A percentile compares a stretch with the other conserved stretches of the same genome.
Conservation (phyloP, 768 basidiomycete genomes). For the Naganishia antarctica region DNA sequence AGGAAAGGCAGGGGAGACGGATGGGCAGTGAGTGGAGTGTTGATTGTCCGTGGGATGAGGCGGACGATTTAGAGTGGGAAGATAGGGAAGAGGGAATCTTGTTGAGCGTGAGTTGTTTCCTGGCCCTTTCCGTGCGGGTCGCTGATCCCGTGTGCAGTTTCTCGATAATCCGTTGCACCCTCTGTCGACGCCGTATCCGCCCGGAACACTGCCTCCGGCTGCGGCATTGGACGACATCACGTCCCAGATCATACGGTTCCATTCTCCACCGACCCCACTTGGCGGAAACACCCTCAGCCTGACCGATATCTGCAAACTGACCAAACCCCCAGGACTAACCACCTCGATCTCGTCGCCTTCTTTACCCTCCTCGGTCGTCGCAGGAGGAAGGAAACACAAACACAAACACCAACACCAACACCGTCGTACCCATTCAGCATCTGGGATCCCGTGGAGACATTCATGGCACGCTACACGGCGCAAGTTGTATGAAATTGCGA, state of each 20-base stretch:
- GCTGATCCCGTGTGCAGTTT: constrained; percentile 25
- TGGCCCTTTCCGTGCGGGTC: background rate
- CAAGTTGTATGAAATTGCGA: constrained; percentile 40
- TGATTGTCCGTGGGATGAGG: background rate
- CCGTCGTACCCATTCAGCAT: constrained; percentile 21
- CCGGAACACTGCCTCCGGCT: constrained; percentile 42
- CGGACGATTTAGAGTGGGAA: constrained; percentile 30
- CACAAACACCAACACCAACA: background rate
- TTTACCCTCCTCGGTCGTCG: background rate
- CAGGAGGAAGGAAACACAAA: background rate
- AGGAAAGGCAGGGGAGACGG: background rate
- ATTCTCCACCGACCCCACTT: constrained; percentile 13
- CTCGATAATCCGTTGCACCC: constrained; percentile 43
- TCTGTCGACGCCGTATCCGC: constrained; percentile 41
- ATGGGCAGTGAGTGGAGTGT: background rate
- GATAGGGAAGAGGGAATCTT: constrained; percentile 38
- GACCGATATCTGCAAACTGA: background rate
- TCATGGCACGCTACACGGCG: constrained; percentile 39
- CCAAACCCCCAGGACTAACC: background rate
- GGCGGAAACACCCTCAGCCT: background rate
- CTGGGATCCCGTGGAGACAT: constrained; percentile 35
- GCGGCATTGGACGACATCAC: constrained; percentile 45
- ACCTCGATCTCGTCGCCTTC: constrained; percentile 15
- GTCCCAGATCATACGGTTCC: constrained; percentile 41
- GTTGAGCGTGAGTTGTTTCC: constrained; percentile 20